A percentile compares a stretch with the other conserved stretches of the same genome.
Conservation (phyloP, 306 rosid species). For the Neltuma alba region DNA sequence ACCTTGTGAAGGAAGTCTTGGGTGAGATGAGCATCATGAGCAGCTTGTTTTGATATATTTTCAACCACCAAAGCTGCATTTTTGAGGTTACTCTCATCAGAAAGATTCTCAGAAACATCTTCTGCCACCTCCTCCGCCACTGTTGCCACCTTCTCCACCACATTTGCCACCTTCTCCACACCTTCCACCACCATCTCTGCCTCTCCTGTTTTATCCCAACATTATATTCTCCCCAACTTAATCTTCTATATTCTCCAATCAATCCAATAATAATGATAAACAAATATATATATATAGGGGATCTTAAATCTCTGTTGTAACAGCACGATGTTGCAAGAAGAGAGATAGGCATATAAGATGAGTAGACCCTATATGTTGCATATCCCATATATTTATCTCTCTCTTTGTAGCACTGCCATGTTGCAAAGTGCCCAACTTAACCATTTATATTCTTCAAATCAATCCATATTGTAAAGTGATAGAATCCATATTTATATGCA, state of each 20-base stretch:
- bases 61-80: slow-evolving; percentile 51
- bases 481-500: neutral
- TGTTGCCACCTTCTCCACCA: slow-evolving; percentile 55
- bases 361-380: neutral
- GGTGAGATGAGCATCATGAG: slow-evolving; percentile 60
- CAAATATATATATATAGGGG: too few relatives aligned
- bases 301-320: neutral
- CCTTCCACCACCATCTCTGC: slow-evolving; percentile 58
- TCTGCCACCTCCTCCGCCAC: slow-evolving; percentile 54
- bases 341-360: neutral
- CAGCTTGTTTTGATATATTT: slow-evolving; percentile 48
- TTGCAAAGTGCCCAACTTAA: too few relatives aligned
- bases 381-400: neutral
- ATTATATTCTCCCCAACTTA: neutral
- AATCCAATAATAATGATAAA: neutral
- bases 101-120: slow-evolving; percentile 51
- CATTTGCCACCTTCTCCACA: slow-evolving; percentile 50
- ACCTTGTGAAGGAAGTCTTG: slow-evolving; percentile 66
- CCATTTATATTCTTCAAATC: too few relatives aligned
- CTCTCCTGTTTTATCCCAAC: slow-evolving; percentile 36
- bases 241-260: neutral
- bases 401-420: too few relatives aligned
- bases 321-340: neutral
- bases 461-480: too few relatives aligned
- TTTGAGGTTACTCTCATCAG: slow-evolving; percentile 48